A percentile compares a stretch with the other conserved stretches of the same genome.
phyloP scores from a whole-genome alignment of 371 early-diverging fungal species.

The Phascolomyces articulosus region DNA sequence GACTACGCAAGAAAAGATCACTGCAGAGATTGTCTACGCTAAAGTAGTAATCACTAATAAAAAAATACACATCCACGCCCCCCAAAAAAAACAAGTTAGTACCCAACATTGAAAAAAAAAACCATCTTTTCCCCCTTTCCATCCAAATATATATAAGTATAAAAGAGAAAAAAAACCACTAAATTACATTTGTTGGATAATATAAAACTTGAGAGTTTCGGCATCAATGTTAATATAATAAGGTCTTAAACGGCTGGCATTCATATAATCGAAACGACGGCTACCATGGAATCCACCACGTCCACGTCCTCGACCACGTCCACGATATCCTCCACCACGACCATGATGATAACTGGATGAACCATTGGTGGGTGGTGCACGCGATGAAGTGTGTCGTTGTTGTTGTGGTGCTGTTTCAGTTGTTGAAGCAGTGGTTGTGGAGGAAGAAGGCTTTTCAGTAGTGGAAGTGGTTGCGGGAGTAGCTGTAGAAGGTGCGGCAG shows the following conservation, averaged over 20 bases:
- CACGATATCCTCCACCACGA: slow-evolving; percentile 37
- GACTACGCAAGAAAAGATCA: slow-evolving; percentile 89
- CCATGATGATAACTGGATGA: slow-evolving; percentile 8
- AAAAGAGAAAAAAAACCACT: not conserved
- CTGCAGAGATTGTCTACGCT: slow-evolving; percentile 94
- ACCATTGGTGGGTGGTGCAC: slow-evolving; percentile 9
- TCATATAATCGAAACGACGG: slow-evolving; percentile 30
- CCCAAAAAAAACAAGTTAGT: slow-evolving; percentile 9
- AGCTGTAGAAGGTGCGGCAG: slow-evolving; percentile 11
- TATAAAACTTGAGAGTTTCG: slow-evolving; percentile 59
- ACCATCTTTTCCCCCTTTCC: no score
- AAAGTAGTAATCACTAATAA: slow-evolving; percentile 85
- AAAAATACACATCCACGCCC: not conserved
- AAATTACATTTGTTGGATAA: slow-evolving; percentile 65
- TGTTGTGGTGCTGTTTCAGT: not conserved
- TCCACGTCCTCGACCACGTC: slow-evolving; percentile 36
- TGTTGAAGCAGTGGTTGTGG: slow-evolving; percentile 9
- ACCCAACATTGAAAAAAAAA: not conserved
- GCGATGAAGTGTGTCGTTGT: not conserved
- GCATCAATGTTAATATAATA: slow-evolving; percentile 52
- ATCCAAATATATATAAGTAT: no score
- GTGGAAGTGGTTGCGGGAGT: slow-evolving; percentile 2
- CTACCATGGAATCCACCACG: slow-evolving; percentile 28
- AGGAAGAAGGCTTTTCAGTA: slow-evolving; percentile 4
- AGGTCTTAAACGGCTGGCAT: slow-evolving; percentile 34